These are phyloP conservation scores for Gaeumannomyces sp. DNA, from an alignment of 2,329 filamentous ascomycete genomes.

Conservation along the genomic window DNA sequence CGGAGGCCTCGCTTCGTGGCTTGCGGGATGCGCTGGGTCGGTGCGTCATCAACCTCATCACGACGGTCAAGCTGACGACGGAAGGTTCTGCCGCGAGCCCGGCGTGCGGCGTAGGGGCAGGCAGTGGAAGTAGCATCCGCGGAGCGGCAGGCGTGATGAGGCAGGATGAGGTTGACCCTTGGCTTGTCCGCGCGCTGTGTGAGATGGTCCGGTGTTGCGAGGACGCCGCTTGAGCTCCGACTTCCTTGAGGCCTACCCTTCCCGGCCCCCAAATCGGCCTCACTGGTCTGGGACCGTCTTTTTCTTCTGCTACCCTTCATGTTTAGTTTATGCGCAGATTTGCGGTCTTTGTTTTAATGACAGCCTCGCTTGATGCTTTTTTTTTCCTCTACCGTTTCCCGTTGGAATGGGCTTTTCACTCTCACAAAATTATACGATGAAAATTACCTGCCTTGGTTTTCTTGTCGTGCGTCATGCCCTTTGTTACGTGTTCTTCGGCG, in stretches of 20 bases:
- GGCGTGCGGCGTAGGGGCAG: too few species aligned
- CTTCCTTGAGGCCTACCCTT: too few species aligned
- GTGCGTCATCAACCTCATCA: slow-evolving; percentile 45
- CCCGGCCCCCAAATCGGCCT: too few species aligned
- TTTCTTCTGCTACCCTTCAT: neutral
- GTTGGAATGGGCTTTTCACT: too few species aligned
- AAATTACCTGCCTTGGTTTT: too few species aligned
- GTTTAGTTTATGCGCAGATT: neutral
- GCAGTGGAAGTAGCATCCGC: slow-evolving; percentile 4
- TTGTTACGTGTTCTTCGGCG: too few species aligned
- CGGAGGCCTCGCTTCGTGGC: slow-evolving; percentile 28
- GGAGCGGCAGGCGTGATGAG: slow-evolving; percentile 12
- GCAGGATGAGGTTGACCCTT: slow-evolving; percentile 25
- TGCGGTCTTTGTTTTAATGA: neutral
- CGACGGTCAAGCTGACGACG: slow-evolving; percentile 34
- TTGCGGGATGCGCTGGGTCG: slow-evolving; percentile 43
- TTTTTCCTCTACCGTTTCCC: too few species aligned
- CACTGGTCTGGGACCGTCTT: neutral
- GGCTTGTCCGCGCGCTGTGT: slow-evolving; percentile 33
- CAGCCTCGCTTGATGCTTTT: neutral
- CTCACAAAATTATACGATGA: too few species aligned
- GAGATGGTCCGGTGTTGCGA: slow-evolving; percentile 36
- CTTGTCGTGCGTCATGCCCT: too few species aligned
- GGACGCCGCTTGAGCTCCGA: slow-evolving; percentile 18
- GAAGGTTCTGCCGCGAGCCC: neutral